Evolutionary conservation across 1,139 yeast genomes (phyloP).

Genomic region (Candida pseudoviswanathii): DNA sequence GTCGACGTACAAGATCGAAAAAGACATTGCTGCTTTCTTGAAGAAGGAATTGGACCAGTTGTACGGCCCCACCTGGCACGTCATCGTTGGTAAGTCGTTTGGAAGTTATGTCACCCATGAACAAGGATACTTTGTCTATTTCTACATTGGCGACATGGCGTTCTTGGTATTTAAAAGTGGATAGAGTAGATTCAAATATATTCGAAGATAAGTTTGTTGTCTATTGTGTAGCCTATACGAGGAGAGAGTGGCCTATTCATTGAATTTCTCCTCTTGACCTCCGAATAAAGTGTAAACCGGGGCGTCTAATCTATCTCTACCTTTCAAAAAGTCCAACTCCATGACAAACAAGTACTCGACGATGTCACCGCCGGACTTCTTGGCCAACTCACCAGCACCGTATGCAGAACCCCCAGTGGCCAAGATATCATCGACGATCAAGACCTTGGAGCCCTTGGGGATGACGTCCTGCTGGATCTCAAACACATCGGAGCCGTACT

Average conservation of each 20-base stretch:
- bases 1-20: slow-evolving; percentile 47
- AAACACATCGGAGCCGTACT: slow-evolving; percentile 87
- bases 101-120: slow-evolving; percentile 94
- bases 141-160: slow-evolving; percentile 80
- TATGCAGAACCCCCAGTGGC: slow-evolving; percentile 98
- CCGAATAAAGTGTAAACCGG: slow-evolving; percentile 85
- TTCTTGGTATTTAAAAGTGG: slow-evolving; percentile 81
- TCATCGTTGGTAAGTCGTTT: slow-evolving; percentile 88
- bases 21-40: slow-evolving; percentile 79
- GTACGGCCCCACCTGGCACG: slow-evolving; percentile 92
- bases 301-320: slow-evolving; percentile 83
- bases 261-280: slow-evolving; percentile 66
- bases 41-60: slow-evolving; percentile 67
- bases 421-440: slow-evolving; percentile 92
- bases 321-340: slow-evolving; percentile 94
- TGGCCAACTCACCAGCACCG: slow-evolving; percentile 88
- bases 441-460: slow-evolving; percentile 76
- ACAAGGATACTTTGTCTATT: slow-evolving; percentile 80
- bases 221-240: not conserved
- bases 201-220: not conserved
- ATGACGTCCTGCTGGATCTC: slow-evolving; percentile 87
- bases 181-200: slow-evolving; percentile 18
- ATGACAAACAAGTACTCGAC: slow-evolving; percentile 83
- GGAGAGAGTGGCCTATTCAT: not conserved
- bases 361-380: slow-evolving; percentile 64